Base-by-base conservation (phyloP, 306 rosid species). In the Glycyrrhiza uralensis region DNA sequence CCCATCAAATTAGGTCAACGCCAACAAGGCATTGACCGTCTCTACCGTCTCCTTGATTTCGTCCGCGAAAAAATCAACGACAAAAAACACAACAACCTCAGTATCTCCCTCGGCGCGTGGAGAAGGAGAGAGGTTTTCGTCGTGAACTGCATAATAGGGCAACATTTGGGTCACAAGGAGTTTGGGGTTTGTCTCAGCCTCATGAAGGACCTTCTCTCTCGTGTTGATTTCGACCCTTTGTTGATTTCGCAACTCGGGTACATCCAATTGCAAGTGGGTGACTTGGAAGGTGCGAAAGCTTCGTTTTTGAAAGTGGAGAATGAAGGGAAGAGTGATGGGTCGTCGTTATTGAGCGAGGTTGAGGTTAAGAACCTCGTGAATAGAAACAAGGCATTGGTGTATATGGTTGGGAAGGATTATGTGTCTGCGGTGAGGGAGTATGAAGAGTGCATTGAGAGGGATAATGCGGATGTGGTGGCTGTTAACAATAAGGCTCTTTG, bases 341-440 rank as follows among this genome's bases (percentile, higher is more conserved):
- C 82, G 6, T 51, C n/a, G n/a, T n/a, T n/a, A n/a, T n/a, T 88
- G 84, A 84, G 81, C 32, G 92, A 79, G 62, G 69, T 82, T 44
- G 86, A 91, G 80, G 61, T 81, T 12, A 66, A 29, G 84, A 93
- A 88, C 77, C 83, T 93, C 30, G 92, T 89, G 81, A 80, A 83
- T 23, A 73, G 97, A 66, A 93, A 93, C 67, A 87, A 87, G 79
- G 98, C 97, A 0, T 84, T 93, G 80, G 84, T 87, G 55, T 90
- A 83, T 63, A 24, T 93, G 90, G 97, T 93, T 51, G 96, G 85
- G 59, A 90, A 93, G 76, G 98, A 93, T 82, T 93, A 90, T 69
- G 90, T 87, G 8, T 90, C 98, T 7, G 97, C 98, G 0, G 98
- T 90, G 64, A 89, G 98, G 76, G 98, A 93, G 72, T 93, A 88